A percentile compares a stretch with the other conserved stretches of the same genome.
Evolutionary conservation across 2,329 filamentous ascomycete species (phyloP).

Genomic region (Neopestalotiopsis clavispora): DNA sequence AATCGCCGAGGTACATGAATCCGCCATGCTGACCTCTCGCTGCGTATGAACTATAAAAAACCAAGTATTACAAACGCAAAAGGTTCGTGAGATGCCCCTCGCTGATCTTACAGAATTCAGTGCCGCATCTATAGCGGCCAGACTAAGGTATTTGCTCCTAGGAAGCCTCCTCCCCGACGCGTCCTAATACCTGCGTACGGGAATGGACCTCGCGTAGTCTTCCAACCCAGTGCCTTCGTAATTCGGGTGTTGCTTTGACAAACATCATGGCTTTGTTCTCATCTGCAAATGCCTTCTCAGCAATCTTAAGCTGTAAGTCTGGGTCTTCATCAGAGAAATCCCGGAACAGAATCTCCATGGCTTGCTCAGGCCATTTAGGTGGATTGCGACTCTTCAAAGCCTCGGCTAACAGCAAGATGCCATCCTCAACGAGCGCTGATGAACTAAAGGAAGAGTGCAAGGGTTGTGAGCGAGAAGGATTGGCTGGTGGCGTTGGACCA

Average conservation of each 20-base stretch:
- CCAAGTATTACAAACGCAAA: background rate
- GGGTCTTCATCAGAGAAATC: constrained; percentile 62
- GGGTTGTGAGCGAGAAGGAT: constrained; percentile 23
- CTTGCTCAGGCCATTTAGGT: constrained; percentile 60
- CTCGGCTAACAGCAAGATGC: constrained; percentile 44
- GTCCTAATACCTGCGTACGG: constrained; percentile 35
- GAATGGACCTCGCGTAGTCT: constrained; percentile 53
- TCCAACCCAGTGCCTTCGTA: constrained; percentile 62
- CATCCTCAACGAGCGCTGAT: constrained; percentile 39
- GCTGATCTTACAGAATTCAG: background rate
- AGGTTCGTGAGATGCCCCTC: background rate
- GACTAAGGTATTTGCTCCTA: constrained; percentile 1
- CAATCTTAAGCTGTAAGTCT: constrained; percentile 64
- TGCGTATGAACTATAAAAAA: background rate
- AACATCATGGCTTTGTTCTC: constrained; percentile 66
- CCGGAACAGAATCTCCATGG: constrained; percentile 62
- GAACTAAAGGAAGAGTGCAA: constrained; percentile 28
- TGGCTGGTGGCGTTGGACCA: constrained; percentile 15
- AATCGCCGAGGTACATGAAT: background rate
- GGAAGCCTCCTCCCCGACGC: constrained; percentile 35
- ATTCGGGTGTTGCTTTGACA: constrained; percentile 60
- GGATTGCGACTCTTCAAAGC: constrained; percentile 43
- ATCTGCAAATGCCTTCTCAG: constrained; percentile 62
- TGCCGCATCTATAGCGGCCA: background rate
- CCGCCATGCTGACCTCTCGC: background rate